Conservation (phyloP, 306 rosid species). For the Fragaria ananassa region DNA sequence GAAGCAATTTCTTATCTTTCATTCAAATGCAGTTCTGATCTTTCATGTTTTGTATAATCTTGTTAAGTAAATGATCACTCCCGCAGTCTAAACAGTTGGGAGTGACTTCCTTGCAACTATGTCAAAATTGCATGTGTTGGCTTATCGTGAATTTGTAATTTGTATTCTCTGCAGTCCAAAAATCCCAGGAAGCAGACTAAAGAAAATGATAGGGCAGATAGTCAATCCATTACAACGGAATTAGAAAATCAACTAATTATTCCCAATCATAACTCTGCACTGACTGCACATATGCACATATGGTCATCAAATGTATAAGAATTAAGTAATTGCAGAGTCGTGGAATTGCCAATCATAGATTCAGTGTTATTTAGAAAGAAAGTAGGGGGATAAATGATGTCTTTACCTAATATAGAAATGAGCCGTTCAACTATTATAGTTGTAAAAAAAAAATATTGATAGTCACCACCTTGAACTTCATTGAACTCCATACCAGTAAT, state of each 20-base stretch:
- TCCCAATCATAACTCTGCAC: background rate
- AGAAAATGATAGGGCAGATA: background rate
- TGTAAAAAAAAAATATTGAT: no score
- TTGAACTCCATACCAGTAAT: background rate
- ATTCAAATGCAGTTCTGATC: background rate
- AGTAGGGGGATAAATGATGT: background rate
- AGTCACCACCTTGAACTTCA: background rate
- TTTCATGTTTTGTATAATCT: background rate
- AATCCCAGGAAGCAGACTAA: background rate
- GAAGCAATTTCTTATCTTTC: background rate
- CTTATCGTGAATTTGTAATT: background rate
- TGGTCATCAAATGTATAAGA: background rate
- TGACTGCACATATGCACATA: background rate
- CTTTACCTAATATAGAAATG: background rate
- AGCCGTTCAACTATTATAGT: background rate
- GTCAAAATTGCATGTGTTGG: background rate
- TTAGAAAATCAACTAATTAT: background rate
- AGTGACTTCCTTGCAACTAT: background rate
- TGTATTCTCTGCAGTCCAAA: background rate
- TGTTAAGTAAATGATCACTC: background rate
- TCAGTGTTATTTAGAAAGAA: background rate
- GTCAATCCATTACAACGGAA: background rate
- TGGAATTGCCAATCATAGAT: background rate
- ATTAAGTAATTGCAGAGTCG: background rate
- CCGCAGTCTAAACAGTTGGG: background rate